Evolutionary conservation across 352 stramenopile species (phyloP), one percentile per base, ranked within the genome.

Genomic region (Blastocystis sp.): DNA sequence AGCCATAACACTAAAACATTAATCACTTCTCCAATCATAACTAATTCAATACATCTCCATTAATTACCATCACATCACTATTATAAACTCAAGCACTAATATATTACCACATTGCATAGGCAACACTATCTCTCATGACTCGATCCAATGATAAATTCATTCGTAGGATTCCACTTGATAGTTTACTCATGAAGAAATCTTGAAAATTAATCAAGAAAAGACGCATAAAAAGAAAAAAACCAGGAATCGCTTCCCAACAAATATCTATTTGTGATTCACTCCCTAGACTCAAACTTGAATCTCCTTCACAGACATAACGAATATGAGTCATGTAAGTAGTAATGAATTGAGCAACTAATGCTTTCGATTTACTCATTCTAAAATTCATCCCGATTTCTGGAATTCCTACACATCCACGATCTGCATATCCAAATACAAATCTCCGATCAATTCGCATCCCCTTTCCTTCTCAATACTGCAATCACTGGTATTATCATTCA

Each of bases 171-270:
- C 73, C 73, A 27, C 73, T 60, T 37, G 73, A 84, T 35, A 84
- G n/a, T 57, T 84, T 84, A n/a, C 73, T 84, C 48, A 84, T 48
- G 27, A 54, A 84, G 53, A 84, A 84, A 51, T 84, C 48, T 19
- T 84, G 73, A 37, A 84, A 84, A 42, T 66, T 37, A 51, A 84
- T 64, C 30, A 84, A 51, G 73, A 84, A 84, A 17, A 84, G 33
- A 3, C 73, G 73, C 15, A 30, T 44, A 35, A 84, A 30, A 1
- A 84, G 73, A 37, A 84, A 84, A 9, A 66, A 66, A 17, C 73
- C 73, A 30, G 73, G 73, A 84, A 84, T 84, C 7, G 27, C 73
- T 22, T 27, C 27, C 73, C 73, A 84, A 30, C 48, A 84, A 3
- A 84, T 44, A 11, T 19, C 48, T 66, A 24, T 0, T 11, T 24